Percentiles rank a stretch among this genome's conserved stretches.
phyloP scores from a whole-genome alignment of 352 stramenopile genomes.

The Pythium myriotylum region DNA sequence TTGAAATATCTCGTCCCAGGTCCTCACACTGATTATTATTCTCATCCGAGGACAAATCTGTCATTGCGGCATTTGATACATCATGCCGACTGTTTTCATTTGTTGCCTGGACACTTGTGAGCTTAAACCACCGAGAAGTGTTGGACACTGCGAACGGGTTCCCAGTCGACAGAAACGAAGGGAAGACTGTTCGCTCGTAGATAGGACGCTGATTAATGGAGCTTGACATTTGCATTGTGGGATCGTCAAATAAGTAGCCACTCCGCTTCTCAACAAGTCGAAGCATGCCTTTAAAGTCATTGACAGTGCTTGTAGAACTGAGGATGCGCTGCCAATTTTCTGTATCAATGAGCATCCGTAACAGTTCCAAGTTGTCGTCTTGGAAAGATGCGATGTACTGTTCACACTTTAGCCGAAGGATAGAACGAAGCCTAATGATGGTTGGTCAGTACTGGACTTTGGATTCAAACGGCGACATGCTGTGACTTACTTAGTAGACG shows the following conservation, averaged over 20 bases:
- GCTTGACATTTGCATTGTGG: background rate
- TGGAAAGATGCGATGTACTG: conserved; percentile 82
- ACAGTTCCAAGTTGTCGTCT: conserved; percentile 81
- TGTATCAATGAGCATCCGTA: conserved; percentile 84
- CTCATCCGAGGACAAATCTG: background rate
- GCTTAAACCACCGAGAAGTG: conserved; percentile 55
- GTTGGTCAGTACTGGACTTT: background rate
- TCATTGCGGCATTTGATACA: background rate
- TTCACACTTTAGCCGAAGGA: conserved; percentile 78
- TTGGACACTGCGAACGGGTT: conserved; percentile 69
- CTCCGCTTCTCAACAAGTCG: conserved; percentile 79
- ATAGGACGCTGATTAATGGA: conserved; percentile 33
- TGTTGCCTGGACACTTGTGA: background rate
- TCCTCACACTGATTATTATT: conserved; percentile 15
- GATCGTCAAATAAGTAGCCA: conserved; percentile 58
- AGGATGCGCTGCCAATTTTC: conserved; percentile 84
- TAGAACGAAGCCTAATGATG: conserved; percentile 50
- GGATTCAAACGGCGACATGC: background rate
- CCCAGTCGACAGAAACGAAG: conserved; percentile 54
- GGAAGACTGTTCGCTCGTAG: conserved; percentile 70
- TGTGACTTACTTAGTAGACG: conserved; percentile 63
- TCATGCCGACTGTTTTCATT: conserved; percentile 5
- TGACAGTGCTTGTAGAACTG: conserved; percentile 45
- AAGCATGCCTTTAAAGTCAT: conserved; percentile 51
- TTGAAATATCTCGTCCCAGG: conserved; percentile 1